Evolutionary conservation across 306 rosid genomes (phyloP), one percentile per base, ranked within the genome.

Genomic region (Lathyrus oleraceus): DNA sequence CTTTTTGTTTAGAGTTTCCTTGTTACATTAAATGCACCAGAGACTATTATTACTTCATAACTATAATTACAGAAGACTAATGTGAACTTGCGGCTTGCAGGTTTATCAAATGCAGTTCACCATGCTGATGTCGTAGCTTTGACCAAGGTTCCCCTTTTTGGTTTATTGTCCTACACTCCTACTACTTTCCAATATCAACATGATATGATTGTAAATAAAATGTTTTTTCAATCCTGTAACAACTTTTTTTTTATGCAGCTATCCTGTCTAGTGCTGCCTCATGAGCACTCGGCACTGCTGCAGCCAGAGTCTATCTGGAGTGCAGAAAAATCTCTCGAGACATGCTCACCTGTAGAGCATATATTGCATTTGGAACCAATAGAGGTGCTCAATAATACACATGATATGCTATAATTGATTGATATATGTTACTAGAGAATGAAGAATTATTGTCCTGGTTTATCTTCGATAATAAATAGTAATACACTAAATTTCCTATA

Each of bases 361-460:
- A 94, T 94, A 85, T 78, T 94, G 82, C 98, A 85, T 67, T 74
- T 94, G 86, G 88, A 88, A 19, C 98, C 97, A 71, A 81, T 90
- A 76, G 97, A 94, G 90, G 98, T 87, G 43, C 76, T 74, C 70
- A 21, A 2, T 28, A 27, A 14, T 19, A 57, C 4, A 27, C 5
- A n/a, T 57, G 19, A 13, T 57, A 27, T 14, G 32, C 7, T 14
- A 27, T 40, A 61, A 49, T 49, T 38, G 15, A 49, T 49, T 38
- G 13, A 44, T 40, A 27, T 14, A 43, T 52, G 66, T 35, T n/a
- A 11, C 13, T 16, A 30, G 64, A 51, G 57, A 56, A 43, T 69
- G 59, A 65, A 49, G 30, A 23, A n/a, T 73, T 52, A 28, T 39
- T 68, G 64, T 53, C 70, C 14, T 53, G 47, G 51, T 73, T 67